Conservation (phyloP, 169 alveolate genomes). For the Blepharisma undulans region DNA sequence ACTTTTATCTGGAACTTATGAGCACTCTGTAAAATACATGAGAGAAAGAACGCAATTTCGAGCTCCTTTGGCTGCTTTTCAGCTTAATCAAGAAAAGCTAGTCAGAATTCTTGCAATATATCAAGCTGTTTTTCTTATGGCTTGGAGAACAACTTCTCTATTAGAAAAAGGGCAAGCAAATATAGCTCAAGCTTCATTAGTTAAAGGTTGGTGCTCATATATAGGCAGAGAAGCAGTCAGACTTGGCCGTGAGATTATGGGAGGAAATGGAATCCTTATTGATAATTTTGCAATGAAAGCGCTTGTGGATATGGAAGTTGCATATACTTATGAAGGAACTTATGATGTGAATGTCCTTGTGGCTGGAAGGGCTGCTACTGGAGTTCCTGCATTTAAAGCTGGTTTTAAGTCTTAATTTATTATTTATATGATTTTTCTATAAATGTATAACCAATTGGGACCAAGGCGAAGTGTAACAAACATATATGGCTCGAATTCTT, state of each 20-base stretch:
- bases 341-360: conserved; percentile 77
- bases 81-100: conserved; percentile 80
- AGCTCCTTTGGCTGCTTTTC: conserved; percentile 72
- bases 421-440: neutral
- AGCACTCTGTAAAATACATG: conserved; percentile 62
- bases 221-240: conserved; percentile 73
- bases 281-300: conserved; percentile 74
- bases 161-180: conserved; percentile 57
- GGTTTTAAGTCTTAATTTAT: neutral
- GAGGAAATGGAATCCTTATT: conserved; percentile 80
- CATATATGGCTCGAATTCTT: no score
- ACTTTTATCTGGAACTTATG: conserved; percentile 78
- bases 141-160: conserved; percentile 61
- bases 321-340: conserved; percentile 87
- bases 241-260: conserved; percentile 78
- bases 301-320: conserved; percentile 78
- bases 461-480: neutral
- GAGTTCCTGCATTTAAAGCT: conserved; percentile 43
- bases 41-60: conserved; percentile 75
- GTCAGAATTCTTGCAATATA: conserved; percentile 68
- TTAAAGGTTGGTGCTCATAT: conserved; percentile 68
- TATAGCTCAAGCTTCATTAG: conserved; percentile 69
- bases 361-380: conserved; percentile 58
- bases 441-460: neutral
- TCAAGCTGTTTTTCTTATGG: conserved; percentile 49